These are phyloP conservation scores for Phytophthora pinifolia DNA, from an alignment of 352 stramenopile genomes.

Conservation along the genomic window DNA sequence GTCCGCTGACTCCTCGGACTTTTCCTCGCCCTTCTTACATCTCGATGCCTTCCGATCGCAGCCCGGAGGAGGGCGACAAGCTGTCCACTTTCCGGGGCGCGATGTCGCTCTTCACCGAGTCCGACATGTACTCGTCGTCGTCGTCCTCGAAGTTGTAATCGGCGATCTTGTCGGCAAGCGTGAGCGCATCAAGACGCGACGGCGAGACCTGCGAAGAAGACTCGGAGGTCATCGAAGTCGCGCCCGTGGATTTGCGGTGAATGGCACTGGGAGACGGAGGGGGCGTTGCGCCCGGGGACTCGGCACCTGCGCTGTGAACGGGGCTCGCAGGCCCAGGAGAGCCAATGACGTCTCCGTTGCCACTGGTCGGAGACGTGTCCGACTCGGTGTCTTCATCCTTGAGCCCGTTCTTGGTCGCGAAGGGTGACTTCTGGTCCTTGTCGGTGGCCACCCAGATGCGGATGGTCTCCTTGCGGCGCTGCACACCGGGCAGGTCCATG, in stretches of 20 bases:
- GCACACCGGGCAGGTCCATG: slow-evolving; percentile 51
- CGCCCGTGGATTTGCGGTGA: slow-evolving; percentile 41
- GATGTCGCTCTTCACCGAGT: slow-evolving; percentile 83
- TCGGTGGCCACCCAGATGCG: slow-evolving; percentile 88
- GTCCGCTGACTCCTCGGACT: slow-evolving; percentile 15
- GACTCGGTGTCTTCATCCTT: slow-evolving; percentile 73
- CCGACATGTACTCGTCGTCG: slow-evolving; percentile 65
- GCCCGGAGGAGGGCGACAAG: slow-evolving; percentile 47
- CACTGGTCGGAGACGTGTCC: slow-evolving; percentile 51
- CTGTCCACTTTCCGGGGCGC: slow-evolving; percentile 63
- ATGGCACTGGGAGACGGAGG: slow-evolving; percentile 46
- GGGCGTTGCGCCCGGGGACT: slow-evolving; percentile 41
- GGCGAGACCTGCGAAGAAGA: slow-evolving; percentile 48
- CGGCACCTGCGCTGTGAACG: slow-evolving; percentile 25
- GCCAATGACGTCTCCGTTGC: slow-evolving; percentile 41
- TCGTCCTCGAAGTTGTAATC: slow-evolving; percentile 48
- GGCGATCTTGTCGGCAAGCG: slow-evolving; percentile 35
- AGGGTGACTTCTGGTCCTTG: slow-evolving; percentile 86
- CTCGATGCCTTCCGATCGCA: slow-evolving; percentile 61
- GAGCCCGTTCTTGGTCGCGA: slow-evolving; percentile 43
- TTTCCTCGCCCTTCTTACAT: slow-evolving; percentile 51
- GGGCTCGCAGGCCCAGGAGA: slow-evolving; percentile 63
- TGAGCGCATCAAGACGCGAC: slow-evolving; percentile 45
- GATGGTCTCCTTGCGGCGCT: slow-evolving; percentile 74
- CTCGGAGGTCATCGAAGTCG: slow-evolving; percentile 39